These are phyloP conservation scores for Clavispora asparagi DNA, from an alignment of 805 yeast genomes.

Conservation along the genomic window DNA sequence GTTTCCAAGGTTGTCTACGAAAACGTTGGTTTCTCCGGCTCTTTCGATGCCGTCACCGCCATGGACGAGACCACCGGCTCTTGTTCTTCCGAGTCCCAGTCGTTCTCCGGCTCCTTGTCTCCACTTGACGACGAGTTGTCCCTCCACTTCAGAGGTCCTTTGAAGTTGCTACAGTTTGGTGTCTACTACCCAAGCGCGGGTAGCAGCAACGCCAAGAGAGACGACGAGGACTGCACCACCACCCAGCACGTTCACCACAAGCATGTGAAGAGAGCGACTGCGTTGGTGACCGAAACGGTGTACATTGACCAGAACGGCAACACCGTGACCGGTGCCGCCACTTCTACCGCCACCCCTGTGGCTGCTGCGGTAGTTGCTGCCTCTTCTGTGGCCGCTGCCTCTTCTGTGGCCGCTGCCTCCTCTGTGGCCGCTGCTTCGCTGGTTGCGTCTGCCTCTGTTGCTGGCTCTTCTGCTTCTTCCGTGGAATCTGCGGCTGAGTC, in stretches of 20 bases:
- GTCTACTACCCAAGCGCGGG: constrained; percentile 70
- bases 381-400: constrained; percentile 2
- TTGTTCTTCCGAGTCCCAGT: constrained; percentile 53
- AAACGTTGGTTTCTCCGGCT: constrained; percentile 80
- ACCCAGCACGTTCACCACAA: constrained; percentile 39
- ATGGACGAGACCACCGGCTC: constrained; percentile 70
- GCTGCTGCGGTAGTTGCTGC: constrained; percentile 2
- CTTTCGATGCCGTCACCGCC: constrained; percentile 70
- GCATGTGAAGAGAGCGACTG: constrained; percentile 58
- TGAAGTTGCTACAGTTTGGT: constrained; percentile 77
- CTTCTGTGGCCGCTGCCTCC: constrained; percentile 5
- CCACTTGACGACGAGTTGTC: constrained; percentile 86
- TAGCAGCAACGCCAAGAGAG: constrained; percentile 39
- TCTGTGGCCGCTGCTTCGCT: constrained; percentile 14
- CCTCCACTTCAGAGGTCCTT: constrained; percentile 87
- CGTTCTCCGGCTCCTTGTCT: constrained; percentile 68
- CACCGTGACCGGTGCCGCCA: constrained; percentile 18
- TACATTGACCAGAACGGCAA: constrained; percentile 58
- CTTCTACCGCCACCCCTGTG: constrained; percentile 1
- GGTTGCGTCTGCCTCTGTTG: constrained; percentile 18
- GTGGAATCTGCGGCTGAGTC: constrained; percentile 13
- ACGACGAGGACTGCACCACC: constrained; percentile 43
- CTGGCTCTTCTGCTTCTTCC: constrained; percentile 18
- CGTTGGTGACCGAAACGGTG: constrained; percentile 74
- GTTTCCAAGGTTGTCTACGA: constrained; percentile 63